Percentiles rank a stretch among this genome's conserved stretches.
These are phyloP conservation scores for Exophiala spinifera DNA, from an alignment of 2,329 filamentous ascomycete species.

Conservation along the genomic window DNA sequence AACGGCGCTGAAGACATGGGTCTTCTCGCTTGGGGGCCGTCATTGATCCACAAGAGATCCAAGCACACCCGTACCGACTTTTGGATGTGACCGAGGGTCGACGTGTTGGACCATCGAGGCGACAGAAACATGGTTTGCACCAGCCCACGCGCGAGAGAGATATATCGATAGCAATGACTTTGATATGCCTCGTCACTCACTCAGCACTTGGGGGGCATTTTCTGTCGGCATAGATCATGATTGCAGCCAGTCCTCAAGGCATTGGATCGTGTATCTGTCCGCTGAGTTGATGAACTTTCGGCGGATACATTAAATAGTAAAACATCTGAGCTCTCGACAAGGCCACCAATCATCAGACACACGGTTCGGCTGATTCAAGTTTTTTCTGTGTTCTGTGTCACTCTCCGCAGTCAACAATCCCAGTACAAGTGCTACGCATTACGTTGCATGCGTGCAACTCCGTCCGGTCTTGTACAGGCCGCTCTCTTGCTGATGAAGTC, in stretches of 20 bases:
- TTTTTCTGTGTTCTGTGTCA: no score
- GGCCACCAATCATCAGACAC: no score
- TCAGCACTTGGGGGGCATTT: no score
- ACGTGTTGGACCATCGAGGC: conserved; percentile 4
- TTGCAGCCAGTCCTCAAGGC: no score
- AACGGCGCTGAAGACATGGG: conserved; percentile 9
- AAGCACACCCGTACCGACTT: conserved; percentile 4
- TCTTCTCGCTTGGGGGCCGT: neutral
- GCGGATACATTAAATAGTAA: no score
- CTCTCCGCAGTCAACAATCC: no score
- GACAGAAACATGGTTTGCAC: neutral
- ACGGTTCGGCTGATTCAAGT: no score
- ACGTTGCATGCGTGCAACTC: no score
- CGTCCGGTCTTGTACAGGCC: neutral
- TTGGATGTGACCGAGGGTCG: conserved; percentile 4
- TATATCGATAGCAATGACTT: neutral
- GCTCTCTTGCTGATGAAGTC: neutral
- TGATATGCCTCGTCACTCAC: neutral
- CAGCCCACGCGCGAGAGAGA: no score
- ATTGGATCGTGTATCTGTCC: no score
- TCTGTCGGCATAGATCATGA: neutral
- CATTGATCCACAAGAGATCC: neutral
- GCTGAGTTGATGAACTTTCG: no score
- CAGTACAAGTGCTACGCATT: neutral
- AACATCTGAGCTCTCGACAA: neutral